Conservation (phyloP, 2,329 filamentous ascomycete genomes). For the Didymella pomorum region DNA sequence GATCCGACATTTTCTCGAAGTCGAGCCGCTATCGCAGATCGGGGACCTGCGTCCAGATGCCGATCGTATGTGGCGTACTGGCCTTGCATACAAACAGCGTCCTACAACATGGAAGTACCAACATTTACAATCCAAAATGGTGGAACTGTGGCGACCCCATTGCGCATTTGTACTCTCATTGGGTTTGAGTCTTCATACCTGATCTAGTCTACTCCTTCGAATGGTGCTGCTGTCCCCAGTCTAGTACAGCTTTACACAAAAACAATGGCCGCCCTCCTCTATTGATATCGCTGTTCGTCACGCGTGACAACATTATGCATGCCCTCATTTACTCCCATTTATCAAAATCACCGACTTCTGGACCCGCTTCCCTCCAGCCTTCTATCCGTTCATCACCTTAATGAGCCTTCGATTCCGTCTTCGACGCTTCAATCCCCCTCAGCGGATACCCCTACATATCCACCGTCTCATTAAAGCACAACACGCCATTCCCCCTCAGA, state of each 20-base stretch:
- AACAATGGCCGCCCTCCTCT: background rate
- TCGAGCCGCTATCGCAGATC: conserved; percentile 16
- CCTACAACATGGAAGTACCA: no score
- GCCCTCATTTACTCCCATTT: no score
- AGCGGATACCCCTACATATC: conserved; percentile 48
- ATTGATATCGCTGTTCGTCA: background rate
- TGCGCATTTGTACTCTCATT: no score
- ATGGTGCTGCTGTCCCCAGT: background rate
- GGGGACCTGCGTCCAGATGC: background rate
- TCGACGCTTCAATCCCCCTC: background rate
- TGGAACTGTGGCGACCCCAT: no score
- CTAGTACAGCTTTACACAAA: background rate
- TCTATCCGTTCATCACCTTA: background rate
- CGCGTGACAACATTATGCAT: background rate
- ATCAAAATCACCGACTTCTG: no score
- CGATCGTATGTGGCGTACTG: conserved; percentile 5
- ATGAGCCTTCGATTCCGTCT: background rate
- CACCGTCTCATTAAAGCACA: conserved; percentile 92
- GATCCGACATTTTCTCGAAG: conserved; percentile 17
- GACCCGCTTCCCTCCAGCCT: no score
- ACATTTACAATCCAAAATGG: no score
- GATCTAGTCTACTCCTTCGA: background rate
- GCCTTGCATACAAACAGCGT: background rate
- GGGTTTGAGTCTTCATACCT: background rate
- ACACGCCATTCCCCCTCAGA: conserved; percentile 82